Evolutionary conservation across 78 protist species (phyloP), one percentile per base, ranked within the genome.

Genomic region (Dictyostelium brefeldianum): DNA sequence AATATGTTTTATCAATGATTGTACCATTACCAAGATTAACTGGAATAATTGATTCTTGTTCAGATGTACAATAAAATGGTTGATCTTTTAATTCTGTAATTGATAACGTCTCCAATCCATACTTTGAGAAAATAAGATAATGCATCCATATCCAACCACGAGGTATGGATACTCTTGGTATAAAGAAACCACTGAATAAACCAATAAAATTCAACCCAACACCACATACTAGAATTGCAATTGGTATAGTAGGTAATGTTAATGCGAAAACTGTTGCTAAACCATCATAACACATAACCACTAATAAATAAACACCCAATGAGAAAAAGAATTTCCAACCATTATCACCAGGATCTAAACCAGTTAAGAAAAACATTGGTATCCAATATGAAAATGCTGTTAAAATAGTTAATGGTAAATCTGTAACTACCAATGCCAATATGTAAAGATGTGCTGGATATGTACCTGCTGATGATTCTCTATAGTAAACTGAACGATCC

Each of bases 281-380:
- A 51, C 51, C 41, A 51, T 87, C 93, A 43, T 87, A 87, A 14
- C 75, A 57, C 78, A 77, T 77, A 5, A 74, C 27, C n/a, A 87
- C 59, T 6, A 87, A 48, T 12, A 77, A 15, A 46, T 77, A 87
- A 6, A 87, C 78, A 12, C 47, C 17, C 2, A 87, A 53, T 9
- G 85, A 57, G 64, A 77, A 87, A 48, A 87, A 87, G 83, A 87
- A 87, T 73, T 87, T 87, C 84, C 85, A 87, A 29, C 93, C 93
- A 50, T 77, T n/a, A 54, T 77, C 65, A 62, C 93, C 93, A 29
- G 41, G 50, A 29, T 64, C 78, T 41, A 87, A 15, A 17, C 93
- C 93, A 47, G 93, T 87, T 6, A 87, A 15, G 64, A 70, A 87
- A 25, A 77, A 87, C 65, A 77, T 75, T 77, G 93, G 93, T 10